Evolutionary conservation across 371 early-diverging fungal genomes (phyloP).

Genomic region (Rhizopus microsporus): DNA sequence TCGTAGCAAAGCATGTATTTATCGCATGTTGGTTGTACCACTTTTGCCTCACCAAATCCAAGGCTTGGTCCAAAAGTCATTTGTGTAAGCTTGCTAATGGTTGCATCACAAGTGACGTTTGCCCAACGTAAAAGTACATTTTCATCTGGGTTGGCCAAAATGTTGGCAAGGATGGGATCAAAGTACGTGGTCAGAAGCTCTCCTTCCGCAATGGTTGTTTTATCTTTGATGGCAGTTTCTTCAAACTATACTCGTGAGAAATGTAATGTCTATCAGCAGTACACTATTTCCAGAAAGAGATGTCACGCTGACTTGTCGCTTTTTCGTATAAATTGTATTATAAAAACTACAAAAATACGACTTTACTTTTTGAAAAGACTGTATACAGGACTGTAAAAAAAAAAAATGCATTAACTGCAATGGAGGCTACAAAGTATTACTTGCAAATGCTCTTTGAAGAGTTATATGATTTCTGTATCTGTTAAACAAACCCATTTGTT

Average conservation of each 20-base stretch:
- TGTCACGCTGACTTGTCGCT: too few species aligned
- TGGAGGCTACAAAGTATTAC: too few species aligned
- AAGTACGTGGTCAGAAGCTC: constrained; percentile 21
- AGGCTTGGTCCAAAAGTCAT: constrained; percentile 14
- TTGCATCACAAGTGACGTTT: constrained; percentile 19
- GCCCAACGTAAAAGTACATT: constrained; percentile 23
- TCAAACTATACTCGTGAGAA: constrained; percentile 11
- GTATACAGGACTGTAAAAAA: too few species aligned
- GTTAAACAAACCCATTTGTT: too few species aligned
- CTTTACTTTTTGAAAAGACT: too few species aligned
- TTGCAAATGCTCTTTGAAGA: too few species aligned
- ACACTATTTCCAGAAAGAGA: too few species aligned
- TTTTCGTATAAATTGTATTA: too few species aligned
- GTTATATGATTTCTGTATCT: too few species aligned
- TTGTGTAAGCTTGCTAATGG: constrained; percentile 14
- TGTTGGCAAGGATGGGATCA: constrained; percentile 24
- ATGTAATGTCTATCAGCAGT: neutral
- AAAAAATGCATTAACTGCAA: too few species aligned
- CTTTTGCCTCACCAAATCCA: constrained; percentile 18
- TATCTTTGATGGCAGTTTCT: constrained; percentile 19
- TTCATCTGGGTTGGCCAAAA: constrained; percentile 25
- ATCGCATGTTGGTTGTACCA: constrained; percentile 15
- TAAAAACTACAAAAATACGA: too few species aligned
- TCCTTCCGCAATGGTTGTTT: constrained; percentile 16
- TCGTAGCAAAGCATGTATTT: constrained; percentile 18